Percentiles rank a stretch among this genome's conserved stretches.
These are phyloP conservation scores for Xylaria polymorpha DNA, from an alignment of 2,329 filamentous ascomycete species.

Conservation along the genomic window DNA sequence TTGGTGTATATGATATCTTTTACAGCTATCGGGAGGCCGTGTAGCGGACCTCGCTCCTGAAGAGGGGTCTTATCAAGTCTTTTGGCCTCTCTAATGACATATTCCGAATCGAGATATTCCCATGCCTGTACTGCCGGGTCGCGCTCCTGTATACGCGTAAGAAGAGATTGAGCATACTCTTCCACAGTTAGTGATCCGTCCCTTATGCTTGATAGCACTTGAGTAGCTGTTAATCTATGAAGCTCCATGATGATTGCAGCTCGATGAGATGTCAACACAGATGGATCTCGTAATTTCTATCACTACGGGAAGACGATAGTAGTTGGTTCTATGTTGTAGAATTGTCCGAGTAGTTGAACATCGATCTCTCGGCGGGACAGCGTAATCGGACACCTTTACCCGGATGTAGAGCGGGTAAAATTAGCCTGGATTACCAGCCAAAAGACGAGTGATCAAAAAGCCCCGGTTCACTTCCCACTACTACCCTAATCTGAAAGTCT, in stretches of 20 bases:
- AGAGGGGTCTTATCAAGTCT: slow-evolving; percentile 59
- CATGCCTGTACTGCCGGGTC: slow-evolving; percentile 60
- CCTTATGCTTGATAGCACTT: slow-evolving; percentile 54
- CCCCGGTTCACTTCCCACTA: neutral
- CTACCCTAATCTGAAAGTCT: neutral
- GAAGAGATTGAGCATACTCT: slow-evolving; percentile 58
- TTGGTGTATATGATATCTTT: slow-evolving; percentile 67
- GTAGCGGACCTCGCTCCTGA: slow-evolving; percentile 61
- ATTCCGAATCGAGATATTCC: slow-evolving; percentile 57
- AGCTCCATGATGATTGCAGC: slow-evolving; percentile 43
- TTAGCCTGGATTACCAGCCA: neutral
- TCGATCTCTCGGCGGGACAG: neutral
- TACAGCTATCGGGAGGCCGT: slow-evolving; percentile 64
- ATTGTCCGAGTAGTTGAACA: neutral
- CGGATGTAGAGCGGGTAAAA: neutral
- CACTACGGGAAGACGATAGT: too few species aligned
- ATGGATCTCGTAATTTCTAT: neutral
- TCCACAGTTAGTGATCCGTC: slow-evolving; percentile 59
- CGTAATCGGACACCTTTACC: slow-evolving; percentile 31
- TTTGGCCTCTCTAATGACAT: slow-evolving; percentile 60
- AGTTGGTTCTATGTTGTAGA: neutral
- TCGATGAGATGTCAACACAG: neutral
- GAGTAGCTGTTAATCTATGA: slow-evolving; percentile 57
- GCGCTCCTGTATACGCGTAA: slow-evolving; percentile 55
- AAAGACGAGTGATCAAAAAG: neutral